A percentile compares a stretch with the other conserved stretches of the same genome.
phyloP scores from a whole-genome alignment of 2,329 filamentous ascomycete species.

The Mycosphaerella sp. region DNA sequence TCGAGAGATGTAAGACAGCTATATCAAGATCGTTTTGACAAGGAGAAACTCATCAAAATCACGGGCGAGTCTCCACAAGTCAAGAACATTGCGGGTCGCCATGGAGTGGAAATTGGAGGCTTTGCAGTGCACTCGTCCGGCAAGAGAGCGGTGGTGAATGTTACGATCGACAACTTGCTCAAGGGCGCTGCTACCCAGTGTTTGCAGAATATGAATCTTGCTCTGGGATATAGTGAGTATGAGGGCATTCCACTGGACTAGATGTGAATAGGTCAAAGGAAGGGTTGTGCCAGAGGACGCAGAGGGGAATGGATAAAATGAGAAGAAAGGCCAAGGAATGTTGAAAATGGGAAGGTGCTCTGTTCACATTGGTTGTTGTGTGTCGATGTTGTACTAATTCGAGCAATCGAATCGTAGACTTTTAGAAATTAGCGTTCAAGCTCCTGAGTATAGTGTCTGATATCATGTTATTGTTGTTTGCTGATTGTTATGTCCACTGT shows the following conservation, averaged over 20 bases:
- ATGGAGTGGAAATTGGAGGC: conserved; percentile 88
- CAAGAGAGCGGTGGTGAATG: conserved; percentile 88
- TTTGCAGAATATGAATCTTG: conserved; percentile 91
- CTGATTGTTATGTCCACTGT: too few relatives aligned
- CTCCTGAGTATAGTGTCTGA: too few relatives aligned
- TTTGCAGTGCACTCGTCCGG: conserved; percentile 89
- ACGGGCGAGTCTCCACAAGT: conserved; percentile 81
- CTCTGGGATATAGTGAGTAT: conserved; percentile 82
- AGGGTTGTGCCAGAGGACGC: too few relatives aligned
- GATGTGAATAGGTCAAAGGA: not conserved
- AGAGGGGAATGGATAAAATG: too few relatives aligned
- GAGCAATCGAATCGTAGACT: too few relatives aligned
- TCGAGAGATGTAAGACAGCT: conserved; percentile 88
- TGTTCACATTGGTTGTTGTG: too few relatives aligned
- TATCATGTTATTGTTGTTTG: too few relatives aligned
- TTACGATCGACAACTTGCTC: conserved; percentile 86
- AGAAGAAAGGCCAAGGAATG: too few relatives aligned
- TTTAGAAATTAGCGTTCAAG: too few relatives aligned
- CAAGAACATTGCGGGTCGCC: conserved; percentile 75
- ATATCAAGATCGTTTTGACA: conserved; percentile 93
- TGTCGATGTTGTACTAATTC: too few relatives aligned
- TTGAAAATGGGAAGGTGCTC: too few relatives aligned
- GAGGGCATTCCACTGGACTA: conserved; percentile 68
- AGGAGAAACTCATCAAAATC: conserved; percentile 91
- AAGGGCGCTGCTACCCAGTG: conserved; percentile 94